These are phyloP conservation scores for Beta corolliflora DNA, from an alignment of 179 eudicot species.

Conservation along the genomic window DNA sequence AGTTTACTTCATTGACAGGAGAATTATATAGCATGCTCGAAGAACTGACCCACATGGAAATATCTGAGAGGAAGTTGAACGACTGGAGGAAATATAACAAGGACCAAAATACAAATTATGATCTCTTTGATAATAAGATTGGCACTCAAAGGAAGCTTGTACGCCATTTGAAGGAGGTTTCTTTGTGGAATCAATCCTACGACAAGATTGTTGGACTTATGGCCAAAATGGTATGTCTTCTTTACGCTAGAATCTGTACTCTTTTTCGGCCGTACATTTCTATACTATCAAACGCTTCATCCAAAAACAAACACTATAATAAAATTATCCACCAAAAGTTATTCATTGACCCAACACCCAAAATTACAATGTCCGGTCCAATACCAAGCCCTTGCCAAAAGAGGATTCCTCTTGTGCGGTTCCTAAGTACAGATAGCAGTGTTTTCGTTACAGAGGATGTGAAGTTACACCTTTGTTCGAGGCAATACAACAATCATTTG, in stretches of 20 bases:
- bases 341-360: slow-evolving; percentile 5
- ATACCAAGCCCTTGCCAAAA: slow-evolving; percentile 9
- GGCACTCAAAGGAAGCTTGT: slow-evolving; percentile 54
- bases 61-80: slow-evolving; percentile 45
- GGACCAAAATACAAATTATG: slow-evolving; percentile 27
- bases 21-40: slow-evolving; percentile 51
- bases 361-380: slow-evolving; percentile 37
- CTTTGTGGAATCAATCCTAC: slow-evolving; percentile 65
- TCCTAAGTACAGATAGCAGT: slow-evolving; percentile 34
- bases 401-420: slow-evolving; percentile 31
- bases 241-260: slow-evolving; percentile 50
- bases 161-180: slow-evolving; percentile 46
- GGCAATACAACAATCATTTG: not conserved
- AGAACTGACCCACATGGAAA: slow-evolving; percentile 53
- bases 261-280: slow-evolving; percentile 56
- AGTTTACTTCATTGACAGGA: slow-evolving; percentile 42
- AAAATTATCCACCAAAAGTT: slow-evolving; percentile 6
- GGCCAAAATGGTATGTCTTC: slow-evolving; percentile 51
- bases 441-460: slow-evolving; percentile 8
- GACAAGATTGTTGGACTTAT: slow-evolving; percentile 54
- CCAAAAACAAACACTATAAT: not conserved
- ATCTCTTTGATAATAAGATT: slow-evolving; percentile 51
- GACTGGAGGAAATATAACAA: slow-evolving; percentile 39
- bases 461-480: not conserved
- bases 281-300: not conserved